These are phyloP conservation scores for Jaenimonas drosophilae DNA, from an alignment of 208 protist species.

Conservation along the genomic window DNA sequence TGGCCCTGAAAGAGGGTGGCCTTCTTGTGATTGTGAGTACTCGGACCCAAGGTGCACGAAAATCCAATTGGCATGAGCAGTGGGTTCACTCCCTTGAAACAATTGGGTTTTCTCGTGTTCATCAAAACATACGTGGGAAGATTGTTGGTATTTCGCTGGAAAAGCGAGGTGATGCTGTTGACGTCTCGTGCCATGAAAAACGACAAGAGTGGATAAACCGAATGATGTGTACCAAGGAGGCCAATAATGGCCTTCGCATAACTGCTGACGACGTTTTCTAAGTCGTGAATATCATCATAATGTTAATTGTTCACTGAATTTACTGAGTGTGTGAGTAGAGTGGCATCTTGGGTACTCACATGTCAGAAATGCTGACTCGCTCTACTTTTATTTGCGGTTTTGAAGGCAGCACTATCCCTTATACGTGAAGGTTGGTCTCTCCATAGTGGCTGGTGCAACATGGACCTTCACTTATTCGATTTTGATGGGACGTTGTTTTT, in stretches of 20 bases:
- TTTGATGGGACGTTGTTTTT: conserved; percentile 82
- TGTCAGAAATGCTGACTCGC: not conserved
- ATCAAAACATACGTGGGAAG: conserved; percentile 46
- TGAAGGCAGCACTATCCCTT: not conserved
- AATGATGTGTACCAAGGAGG: conserved; percentile 26
- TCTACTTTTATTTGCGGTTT: not conserved
- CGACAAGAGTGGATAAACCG: conserved; percentile 16
- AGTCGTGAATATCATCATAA: not conserved
- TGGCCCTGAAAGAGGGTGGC: conserved; percentile 56
- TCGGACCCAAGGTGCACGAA: conserved; percentile 63
- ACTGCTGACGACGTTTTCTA: conserved; percentile 27
- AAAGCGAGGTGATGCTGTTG: conserved; percentile 9
- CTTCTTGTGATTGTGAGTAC: conserved; percentile 79
- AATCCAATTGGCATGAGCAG: conserved; percentile 43
- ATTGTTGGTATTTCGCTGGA: conserved; percentile 69
- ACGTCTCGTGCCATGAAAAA: not conserved
- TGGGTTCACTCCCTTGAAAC: conserved; percentile 45
- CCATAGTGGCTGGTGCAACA: not conserved
- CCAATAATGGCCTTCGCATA: conserved; percentile 31
- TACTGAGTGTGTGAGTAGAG: not conserved
- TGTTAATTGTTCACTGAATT: not conserved
- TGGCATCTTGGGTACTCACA: not conserved
- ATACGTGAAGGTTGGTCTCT: not conserved
- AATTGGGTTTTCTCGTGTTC: conserved; percentile 65
- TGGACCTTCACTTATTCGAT: conserved; percentile 76